phyloP scores from a whole-genome alignment of 2,329 filamentous ascomycete genomes.

The Graphilbum fragrans region DNA sequence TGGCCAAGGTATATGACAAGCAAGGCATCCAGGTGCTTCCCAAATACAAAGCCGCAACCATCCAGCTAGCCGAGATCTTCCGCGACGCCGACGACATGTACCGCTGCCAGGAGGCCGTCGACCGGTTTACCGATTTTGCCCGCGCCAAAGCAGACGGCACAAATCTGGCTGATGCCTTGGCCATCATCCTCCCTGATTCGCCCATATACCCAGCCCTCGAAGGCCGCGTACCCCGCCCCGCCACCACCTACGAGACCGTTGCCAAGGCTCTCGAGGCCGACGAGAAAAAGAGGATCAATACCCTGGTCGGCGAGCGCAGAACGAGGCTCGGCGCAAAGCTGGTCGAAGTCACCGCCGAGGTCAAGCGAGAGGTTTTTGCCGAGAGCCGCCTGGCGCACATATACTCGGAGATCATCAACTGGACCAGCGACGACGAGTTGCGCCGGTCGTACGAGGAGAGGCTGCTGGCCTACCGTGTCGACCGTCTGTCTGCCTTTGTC shows the following conservation, averaged over 20 bases:
- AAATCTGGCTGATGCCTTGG: conserved; percentile 67
- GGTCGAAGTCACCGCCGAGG: conserved; percentile 72
- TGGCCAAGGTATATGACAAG: conserved; percentile 75
- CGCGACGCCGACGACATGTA: conserved; percentile 51
- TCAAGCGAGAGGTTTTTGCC: conserved; percentile 71
- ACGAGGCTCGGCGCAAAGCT: conserved; percentile 78
- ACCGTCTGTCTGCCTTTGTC: conserved; percentile 58
- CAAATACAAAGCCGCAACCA: conserved; percentile 60
- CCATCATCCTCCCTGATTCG: conserved; percentile 66
- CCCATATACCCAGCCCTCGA: conserved; percentile 74
- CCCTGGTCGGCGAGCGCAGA: conserved; percentile 75
- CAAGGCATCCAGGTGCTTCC: conserved; percentile 57
- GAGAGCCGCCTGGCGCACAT: conserved; percentile 67
- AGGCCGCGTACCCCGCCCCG: conserved; percentile 69
- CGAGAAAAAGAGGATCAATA: conserved; percentile 83
- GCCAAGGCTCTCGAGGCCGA: conserved; percentile 74
- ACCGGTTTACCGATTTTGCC: conserved; percentile 69
- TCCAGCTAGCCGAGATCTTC: conserved; percentile 65
- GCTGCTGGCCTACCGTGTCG: conserved; percentile 67
- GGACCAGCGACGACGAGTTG: conserved; percentile 76
- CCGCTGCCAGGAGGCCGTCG: conserved; percentile 55
- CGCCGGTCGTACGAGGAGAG: conserved; percentile 85
- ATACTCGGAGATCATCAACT: conserved; percentile 78
- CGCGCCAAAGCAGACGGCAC: conserved; percentile 57
- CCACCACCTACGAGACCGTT: conserved; percentile 68